These are phyloP conservation scores for Ogataea paradorogensis DNA, from an alignment of 805 yeast species.

Conservation along the genomic window DNA sequence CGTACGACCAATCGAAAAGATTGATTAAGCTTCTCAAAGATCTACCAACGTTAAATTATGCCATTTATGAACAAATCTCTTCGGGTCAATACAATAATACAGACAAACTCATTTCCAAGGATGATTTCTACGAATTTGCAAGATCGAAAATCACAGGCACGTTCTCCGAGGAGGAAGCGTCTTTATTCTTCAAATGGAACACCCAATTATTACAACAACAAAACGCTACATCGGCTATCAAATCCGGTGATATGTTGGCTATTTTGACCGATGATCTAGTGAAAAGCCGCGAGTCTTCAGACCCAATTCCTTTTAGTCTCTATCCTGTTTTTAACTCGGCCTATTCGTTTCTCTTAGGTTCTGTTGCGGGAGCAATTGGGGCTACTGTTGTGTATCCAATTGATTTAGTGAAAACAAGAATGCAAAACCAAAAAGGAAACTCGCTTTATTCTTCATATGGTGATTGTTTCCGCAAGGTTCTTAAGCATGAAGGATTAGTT, in stretches of 20 bases:
- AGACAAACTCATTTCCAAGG: constrained; percentile 23
- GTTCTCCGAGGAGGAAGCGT: constrained; percentile 28
- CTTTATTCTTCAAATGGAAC: constrained; percentile 37
- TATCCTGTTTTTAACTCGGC: constrained; percentile 78
- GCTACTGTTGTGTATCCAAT: constrained; percentile 98
- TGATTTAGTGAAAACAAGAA: constrained; percentile 91
- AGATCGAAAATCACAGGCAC: constrained; percentile 14
- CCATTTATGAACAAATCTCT: constrained; percentile 29
- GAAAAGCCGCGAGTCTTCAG: constrained; percentile 46
- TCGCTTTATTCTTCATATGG: constrained; percentile 72
- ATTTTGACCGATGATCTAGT: constrained; percentile 53
- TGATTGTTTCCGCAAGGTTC: constrained; percentile 81
- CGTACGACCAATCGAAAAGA: constrained; percentile 46
- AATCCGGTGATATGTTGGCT: constrained; percentile 33
- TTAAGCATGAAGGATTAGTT: constrained; percentile 70
- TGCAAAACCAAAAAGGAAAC: constrained; percentile 88
- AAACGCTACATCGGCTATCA: constrained; percentile 24
- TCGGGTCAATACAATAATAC: constrained; percentile 21
- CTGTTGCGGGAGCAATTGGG: constrained; percentile 96
- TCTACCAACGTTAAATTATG: constrained; percentile 33
- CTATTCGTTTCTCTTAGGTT: constrained; percentile 85
- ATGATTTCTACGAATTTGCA: constrained; percentile 27
- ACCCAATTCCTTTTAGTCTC: constrained; percentile 38
- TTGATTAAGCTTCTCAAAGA: constrained; percentile 43
- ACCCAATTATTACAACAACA: constrained; percentile 28